A percentile compares a stretch with the other conserved stretches of the same genome.
phyloP scores from a whole-genome alignment of 2,329 filamentous ascomycete genomes.

The Clathrospora elynae region DNA sequence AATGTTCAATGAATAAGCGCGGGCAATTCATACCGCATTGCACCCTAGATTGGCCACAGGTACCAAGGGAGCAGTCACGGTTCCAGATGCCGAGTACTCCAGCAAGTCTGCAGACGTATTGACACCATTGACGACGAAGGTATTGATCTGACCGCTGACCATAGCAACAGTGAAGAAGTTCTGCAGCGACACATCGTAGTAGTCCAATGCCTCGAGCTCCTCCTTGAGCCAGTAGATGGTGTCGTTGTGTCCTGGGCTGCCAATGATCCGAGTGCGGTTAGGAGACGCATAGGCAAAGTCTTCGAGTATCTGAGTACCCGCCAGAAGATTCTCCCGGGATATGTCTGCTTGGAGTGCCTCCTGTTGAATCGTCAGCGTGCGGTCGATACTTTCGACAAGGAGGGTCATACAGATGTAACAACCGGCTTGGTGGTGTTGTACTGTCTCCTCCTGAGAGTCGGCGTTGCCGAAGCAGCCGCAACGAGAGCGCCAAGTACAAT shows the following conservation, averaged over 20 bases:
- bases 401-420: slow-evolving; percentile 28
- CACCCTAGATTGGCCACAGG: slow-evolving; percentile 42
- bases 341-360: slow-evolving; percentile 37
- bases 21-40: slow-evolving; percentile 24
- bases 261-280: slow-evolving; percentile 47
- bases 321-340: slow-evolving; percentile 32
- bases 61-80: slow-evolving; percentile 32
- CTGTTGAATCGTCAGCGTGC: slow-evolving; percentile 26
- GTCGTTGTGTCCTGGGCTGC: slow-evolving; percentile 46
- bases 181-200: slow-evolving; percentile 47
- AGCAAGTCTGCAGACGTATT: slow-evolving; percentile 23
- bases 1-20: neutral
- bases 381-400: neutral
- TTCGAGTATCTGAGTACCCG: slow-evolving; percentile 42
- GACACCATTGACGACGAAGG: slow-evolving; percentile 27
- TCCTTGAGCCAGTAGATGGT: slow-evolving; percentile 48
- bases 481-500: slow-evolving; percentile 26
- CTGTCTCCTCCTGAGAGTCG: slow-evolving; percentile 19
- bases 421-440: slow-evolving; percentile 24
- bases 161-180: slow-evolving; percentile 31
- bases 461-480: slow-evolving; percentile 22
- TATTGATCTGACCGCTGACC: slow-evolving; percentile 27
- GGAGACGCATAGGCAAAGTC: slow-evolving; percentile 47
- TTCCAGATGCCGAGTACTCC: slow-evolving; percentile 36
- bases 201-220: slow-evolving; percentile 35